Conservation (phyloP, 1,284 basidiomycete species). For the Rugosomyces carneus region DNA sequence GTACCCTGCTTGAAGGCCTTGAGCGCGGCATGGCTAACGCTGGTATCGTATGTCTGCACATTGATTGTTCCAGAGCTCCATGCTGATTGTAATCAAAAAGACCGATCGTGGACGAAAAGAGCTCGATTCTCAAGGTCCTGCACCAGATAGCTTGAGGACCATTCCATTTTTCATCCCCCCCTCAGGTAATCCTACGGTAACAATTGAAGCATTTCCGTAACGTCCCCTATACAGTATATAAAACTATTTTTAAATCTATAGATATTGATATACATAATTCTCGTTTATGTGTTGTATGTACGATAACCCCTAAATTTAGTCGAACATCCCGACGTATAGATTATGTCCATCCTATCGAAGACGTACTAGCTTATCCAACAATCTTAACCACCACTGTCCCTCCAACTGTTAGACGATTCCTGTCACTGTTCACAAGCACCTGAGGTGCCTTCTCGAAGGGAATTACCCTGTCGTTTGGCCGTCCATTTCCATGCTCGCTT, state of each 20-base stretch:
- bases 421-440: conserved; percentile 29
- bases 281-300: too few relatives aligned
- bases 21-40: conserved; percentile 73
- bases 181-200: conserved; percentile 29
- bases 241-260: too few relatives aligned
- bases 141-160: conserved; percentile 54
- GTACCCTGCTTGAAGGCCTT: conserved; percentile 84
- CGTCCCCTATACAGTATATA: too few relatives aligned
- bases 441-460: conserved; percentile 30
- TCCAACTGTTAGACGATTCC: conserved; percentile 29
- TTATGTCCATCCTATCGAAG: too few relatives aligned
- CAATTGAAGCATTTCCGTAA: conserved; percentile 28
- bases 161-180: conserved; percentile 56
- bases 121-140: conserved; percentile 52
- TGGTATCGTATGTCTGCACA: conserved; percentile 50
- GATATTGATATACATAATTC: too few relatives aligned
- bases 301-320: too few relatives aligned
- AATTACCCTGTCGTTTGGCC: conserved; percentile 20
- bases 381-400: conserved; percentile 33
- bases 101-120: too few relatives aligned
- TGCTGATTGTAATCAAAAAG: too few relatives aligned
- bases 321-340: too few relatives aligned
- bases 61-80: too few relatives aligned
- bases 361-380: conserved; percentile 24
- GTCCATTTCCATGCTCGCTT: conserved; percentile 14